Evolutionary conservation across 257 asterid genomes (phyloP), one percentile per base, ranked within the genome.

Genomic region (Hygrophila difformis): DNA sequence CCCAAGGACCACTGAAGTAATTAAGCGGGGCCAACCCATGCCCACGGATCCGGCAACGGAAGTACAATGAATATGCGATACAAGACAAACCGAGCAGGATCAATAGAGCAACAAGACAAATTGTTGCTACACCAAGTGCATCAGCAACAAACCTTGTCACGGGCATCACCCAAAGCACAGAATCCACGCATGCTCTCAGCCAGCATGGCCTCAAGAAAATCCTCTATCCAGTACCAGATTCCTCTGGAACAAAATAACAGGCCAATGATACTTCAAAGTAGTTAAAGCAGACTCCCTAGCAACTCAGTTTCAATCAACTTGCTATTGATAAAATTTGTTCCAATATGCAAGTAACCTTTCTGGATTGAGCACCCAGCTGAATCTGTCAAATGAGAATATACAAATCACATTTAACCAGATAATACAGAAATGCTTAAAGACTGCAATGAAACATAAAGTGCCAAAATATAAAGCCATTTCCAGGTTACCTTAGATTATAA

Each of bases 101-200:
- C 70, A 89, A 68, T 34, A 77, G 57, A 41, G 76, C 68, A 63
- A 86, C 94, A 28, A 89, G 85, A 53, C 71, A 64, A 56, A 89
- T 68, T 39, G 97, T 89, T 69, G 69, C 75, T 76, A 79, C 96
- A 77, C 94, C 94, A 62, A 89, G 96, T 74, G 93, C 94, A 85
- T 88, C 97, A 81, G 73, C 82, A 67, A 78, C 70, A 59, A 67
- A 51, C 55, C 87, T 81, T 65, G 76, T 70, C 71, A 67, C 72
- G 93, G 91, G 96, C 97, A 88, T 88, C 67, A 81, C 96, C 97
- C 96, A 79, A 84, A 61, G 69, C 72, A 75, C 94, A 55, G 65
- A 60, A 66, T 75, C 79, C 91, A 82, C 84, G 87, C 97, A 88
- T 88, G 93, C 97, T 84, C 95, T 78, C 79, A 67, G 70, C 88